These are phyloP conservation scores for Solanum chacoense DNA, from an alignment of 305 asterid genomes.

Conservation along the genomic window DNA sequence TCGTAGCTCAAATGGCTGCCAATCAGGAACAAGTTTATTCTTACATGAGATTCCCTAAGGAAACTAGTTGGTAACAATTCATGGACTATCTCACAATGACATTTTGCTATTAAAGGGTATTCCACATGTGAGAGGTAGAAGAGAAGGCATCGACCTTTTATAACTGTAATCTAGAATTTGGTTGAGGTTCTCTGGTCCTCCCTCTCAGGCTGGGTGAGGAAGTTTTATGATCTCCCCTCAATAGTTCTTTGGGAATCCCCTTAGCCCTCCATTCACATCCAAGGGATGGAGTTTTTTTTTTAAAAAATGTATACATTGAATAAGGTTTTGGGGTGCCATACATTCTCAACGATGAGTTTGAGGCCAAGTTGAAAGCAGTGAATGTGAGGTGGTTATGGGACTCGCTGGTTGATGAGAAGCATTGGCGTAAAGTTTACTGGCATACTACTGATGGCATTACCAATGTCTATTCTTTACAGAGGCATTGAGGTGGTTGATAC, in stretches of 20 bases:
- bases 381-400: neutral
- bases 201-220: neutral
- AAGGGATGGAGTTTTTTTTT: neutral
- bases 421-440: neutral
- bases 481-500: neutral
- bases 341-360: neutral
- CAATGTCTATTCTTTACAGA: too few relatives aligned
- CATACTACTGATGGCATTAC: neutral
- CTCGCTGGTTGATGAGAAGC: neutral
- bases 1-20: neutral
- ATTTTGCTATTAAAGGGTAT: neutral
- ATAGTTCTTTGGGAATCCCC: neutral
- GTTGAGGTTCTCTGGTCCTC: too few relatives aligned
- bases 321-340: neutral
- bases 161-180: neutral
- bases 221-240: neutral
- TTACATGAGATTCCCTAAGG: neutral
- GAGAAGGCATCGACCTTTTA: neutral
- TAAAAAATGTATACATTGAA: rapidly evolving
- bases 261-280: neutral
- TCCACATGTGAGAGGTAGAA: neutral
- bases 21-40: neutral
- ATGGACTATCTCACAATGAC: neutral
- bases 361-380: neutral
- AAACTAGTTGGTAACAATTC: neutral